Conservation (phyloP, 768 basidiomycete species). For the Hygrophorus pudorinus region DNA sequence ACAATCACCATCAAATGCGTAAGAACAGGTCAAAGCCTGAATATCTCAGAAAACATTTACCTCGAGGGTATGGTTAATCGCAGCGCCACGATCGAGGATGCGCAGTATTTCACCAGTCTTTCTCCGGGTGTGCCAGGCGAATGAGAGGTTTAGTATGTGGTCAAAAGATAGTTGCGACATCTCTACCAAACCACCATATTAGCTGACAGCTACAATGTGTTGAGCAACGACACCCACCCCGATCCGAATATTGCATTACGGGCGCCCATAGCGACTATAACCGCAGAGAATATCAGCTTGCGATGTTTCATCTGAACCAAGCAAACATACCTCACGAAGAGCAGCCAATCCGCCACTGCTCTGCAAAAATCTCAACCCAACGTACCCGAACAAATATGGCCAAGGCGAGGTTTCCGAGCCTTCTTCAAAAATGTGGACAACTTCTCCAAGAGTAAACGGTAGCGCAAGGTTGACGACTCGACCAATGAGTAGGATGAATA, state of each 20-base stretch:
- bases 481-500: slow-evolving; percentile 59
- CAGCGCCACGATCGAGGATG: slow-evolving; percentile 75
- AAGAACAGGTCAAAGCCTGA: neutral
- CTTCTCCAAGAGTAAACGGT: slow-evolving; percentile 58
- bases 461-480: slow-evolving; percentile 68
- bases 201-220: neutral
- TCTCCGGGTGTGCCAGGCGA: slow-evolving; percentile 71
- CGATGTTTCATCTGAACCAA: slow-evolving; percentile 1
- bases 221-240: slow-evolving; percentile 29
- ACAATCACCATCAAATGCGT: neutral
- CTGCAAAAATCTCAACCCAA: slow-evolving; percentile 61
- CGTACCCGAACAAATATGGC: slow-evolving; percentile 61
- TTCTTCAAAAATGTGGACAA: slow-evolving; percentile 50
- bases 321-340: slow-evolving; percentile 40
- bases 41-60: slow-evolving; percentile 19
- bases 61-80: slow-evolving; percentile 76
- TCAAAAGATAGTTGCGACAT: slow-evolving; percentile 84
- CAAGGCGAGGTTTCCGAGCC: slow-evolving; percentile 43
- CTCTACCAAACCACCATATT: slow-evolving; percentile 29
- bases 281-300: neutral
- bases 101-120: slow-evolving; percentile 83
- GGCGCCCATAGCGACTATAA: slow-evolving; percentile 68
- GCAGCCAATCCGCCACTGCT: slow-evolving; percentile 69
- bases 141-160: slow-evolving; percentile 78
- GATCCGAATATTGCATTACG: slow-evolving; percentile 83